Base-by-base conservation (phyloP, 2,329 filamentous ascomycete genomes). In the Fusarium sp. region DNA sequence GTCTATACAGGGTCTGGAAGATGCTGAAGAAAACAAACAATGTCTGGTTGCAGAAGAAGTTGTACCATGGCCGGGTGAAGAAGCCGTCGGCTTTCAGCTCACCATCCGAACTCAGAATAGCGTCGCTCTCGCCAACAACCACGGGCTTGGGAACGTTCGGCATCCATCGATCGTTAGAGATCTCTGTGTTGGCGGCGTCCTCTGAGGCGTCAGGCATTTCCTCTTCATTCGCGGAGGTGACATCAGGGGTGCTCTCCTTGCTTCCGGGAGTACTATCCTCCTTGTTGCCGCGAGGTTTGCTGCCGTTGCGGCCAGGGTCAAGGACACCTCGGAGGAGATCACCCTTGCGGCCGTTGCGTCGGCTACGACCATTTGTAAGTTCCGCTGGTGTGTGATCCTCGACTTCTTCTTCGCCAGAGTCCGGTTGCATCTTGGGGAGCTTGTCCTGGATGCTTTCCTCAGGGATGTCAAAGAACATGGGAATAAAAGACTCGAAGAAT, bases 21-120 rank as follows among this genome's bases (percentile, higher is more conserved):
- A 97, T 91, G 73, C 92, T 93, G 83, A 99, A 92, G 85, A 99
- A 98, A 81, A 96, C 95, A 78, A 94, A 97, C 64, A 99, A 91
- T 6, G 92, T 93, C 75, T 94, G 89, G 79, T 98, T 98, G 79
- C 91, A 91, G 83, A 97, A 99, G 78, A 98, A 89, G 78, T 95
- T 95, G 83, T 94, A 97, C 81, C 89, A 90, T 14, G 90, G 90
- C 49, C 95, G 92, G 72, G 87, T 87, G 81, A 96, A 97, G 62
- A 92, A 90, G 54, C 94, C 92, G 66, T 97, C 94, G 66, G 82
- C 92, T 84, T 87, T 95, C 75, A 88, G 88, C 81, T 86, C 90
- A 77, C 86, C 88, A 72, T 88, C 89, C 42, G 83, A 86, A 77
- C 85, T 88, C 79, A 83, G 85, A 77, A 82, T 83, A 74, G 75